A percentile compares a stretch with the other conserved stretches of the same genome.
Conservation (phyloP, 2,329 filamentous ascomycete species). For the Cercospora janseana region DNA sequence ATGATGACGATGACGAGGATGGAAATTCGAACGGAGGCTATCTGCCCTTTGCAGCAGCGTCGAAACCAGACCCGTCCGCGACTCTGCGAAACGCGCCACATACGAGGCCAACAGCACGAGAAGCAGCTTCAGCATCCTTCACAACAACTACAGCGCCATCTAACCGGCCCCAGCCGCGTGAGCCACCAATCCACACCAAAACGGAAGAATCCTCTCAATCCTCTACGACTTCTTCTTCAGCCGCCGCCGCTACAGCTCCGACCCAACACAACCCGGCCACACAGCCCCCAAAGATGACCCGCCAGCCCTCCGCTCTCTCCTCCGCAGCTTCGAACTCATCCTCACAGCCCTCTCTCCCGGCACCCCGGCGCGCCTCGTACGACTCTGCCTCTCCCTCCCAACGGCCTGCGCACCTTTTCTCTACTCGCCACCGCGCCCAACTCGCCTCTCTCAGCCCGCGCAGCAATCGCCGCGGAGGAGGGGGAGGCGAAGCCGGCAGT, state of each 20-base stretch:
- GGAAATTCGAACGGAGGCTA: slow-evolving; percentile 50
- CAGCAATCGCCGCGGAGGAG: too few species aligned
- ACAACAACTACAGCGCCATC: neutral
- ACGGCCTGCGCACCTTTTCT: slow-evolving; percentile 35
- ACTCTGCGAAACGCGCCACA: slow-evolving; percentile 23
- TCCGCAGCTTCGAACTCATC: slow-evolving; percentile 6
- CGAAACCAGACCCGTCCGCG: slow-evolving; percentile 29
- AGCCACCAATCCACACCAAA: slow-evolving; percentile 13
- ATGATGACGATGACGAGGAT: slow-evolving; percentile 44
- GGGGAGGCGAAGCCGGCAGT: slow-evolving; percentile 64
- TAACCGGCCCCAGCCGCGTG: neutral
- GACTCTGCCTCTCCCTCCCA: slow-evolving; percentile 10
- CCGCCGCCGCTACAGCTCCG: slow-evolving; percentile 35
- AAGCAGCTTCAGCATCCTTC: neutral
- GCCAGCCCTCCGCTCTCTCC: slow-evolving; percentile 17
- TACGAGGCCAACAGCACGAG: slow-evolving; percentile 11
- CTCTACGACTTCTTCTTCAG: slow-evolving; percentile 45
- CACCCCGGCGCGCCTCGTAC: slow-evolving; percentile 12
- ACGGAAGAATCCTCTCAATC: slow-evolving; percentile 23
- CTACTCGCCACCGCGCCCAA: slow-evolving; percentile 59
- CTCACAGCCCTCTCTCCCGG: neutral
- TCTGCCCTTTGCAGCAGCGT: slow-evolving; percentile 44
- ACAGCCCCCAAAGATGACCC: slow-evolving; percentile 12
- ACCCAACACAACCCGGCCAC: too few species aligned
- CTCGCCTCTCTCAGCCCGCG: slow-evolving; percentile 56